Evolutionary conservation across 2,329 filamentous ascomycete genomes (phyloP), one percentile per base, ranked within the genome.

Genomic region (Mariannaea elegans): DNA sequence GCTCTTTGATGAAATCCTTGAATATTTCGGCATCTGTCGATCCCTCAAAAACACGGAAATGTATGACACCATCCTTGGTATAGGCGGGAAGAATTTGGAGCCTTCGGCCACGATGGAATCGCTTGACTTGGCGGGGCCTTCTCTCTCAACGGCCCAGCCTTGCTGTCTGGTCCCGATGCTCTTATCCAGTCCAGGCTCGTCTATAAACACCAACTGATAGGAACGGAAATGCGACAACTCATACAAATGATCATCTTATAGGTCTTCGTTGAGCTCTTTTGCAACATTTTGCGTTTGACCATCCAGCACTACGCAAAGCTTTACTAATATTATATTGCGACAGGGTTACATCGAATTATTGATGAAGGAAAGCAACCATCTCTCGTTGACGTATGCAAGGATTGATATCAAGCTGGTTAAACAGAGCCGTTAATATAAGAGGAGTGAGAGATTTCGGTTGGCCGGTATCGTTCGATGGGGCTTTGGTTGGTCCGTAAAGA

Each of bases 131-230:
- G 3, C 68, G 61, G 6, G 70, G 71, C 14, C 65, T 66, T n/a
- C 64, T 56, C 8, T 72, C 71, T 13, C 59, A 59, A 12, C 71
- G 75, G 75, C 72, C 76, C 72, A 79, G 7, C 71, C 24, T 66
- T 59, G 75, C 14, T 71, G 64, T 53, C 75, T 65, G 54, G 70
- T 73, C 10, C 75, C 71, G 45, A 68, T 64, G 9, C 68, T 65
- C 64, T 73, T 74, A 62, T 78, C 72, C 61, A 67, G 75, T 7
- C 74, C 70, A 51, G 75, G 76, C 64, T 78, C 67, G 59, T 78
- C 71, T 23, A 75, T 67, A 58, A 70, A 77, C 23, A 77, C 68
- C 27, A 76, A 64, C 44, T 76, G 68, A 60, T 74, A n/a, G n/a
- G n/a, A n/a, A n/a, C n/a, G n/a, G n/a, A n/a, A n/a, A n/a, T n/a